Evolutionary conservation across 2,329 filamentous ascomycete genomes (phyloP), one percentile per base, ranked within the genome.

Genomic region (Fusarium guadeloupense): DNA sequence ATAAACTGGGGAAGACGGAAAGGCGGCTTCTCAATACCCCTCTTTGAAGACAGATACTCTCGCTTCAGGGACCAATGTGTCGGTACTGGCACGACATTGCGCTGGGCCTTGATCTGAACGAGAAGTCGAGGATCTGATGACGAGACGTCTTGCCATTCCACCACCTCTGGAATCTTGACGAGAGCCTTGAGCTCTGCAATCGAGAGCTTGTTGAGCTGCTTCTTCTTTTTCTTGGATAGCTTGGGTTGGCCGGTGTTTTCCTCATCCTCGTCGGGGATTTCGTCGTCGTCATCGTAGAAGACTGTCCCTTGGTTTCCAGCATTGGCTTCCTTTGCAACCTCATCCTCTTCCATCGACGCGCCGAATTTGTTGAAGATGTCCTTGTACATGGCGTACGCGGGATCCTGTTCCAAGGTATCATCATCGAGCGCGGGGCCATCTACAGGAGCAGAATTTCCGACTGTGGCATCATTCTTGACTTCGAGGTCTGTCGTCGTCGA

Each of bases 1-100:
- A 99, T 99, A 75, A 98, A 99, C 70, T 94, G 95, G 1, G 95
- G 95, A 14, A 99, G 84, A 21, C 92, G 85, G 75, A 98, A 99
- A 0, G 93, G 89, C 1, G 94, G 86, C 78, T 99, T 99, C 76
- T 99, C 95, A 57, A 99, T 92, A 77, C 95, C 95, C 57, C 95
- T 86, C 78, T 99, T 99, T 38, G 93, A 97, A 1, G 94, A 98
- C 4, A 99, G 82, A 72, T 99, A 99, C 75, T 99, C 95, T 66
- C 95, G 88, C 80, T 99, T 99, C 51, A 99, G 80, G 0, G 92
- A 93, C 95, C 95, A 99, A 74, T 99, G 95, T 5, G 84, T 83
- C 2, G 95, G 95, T 1, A 99, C 95, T 1, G 95, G 95, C 1
- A 99, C 93, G 21, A 97, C 91, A 73, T 99, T 99, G 67, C 93